These are phyloP conservation scores for Zygosaccharomyces pseudorouxii DNA, from an alignment of 805 yeast genomes.

Conservation along the genomic window DNA sequence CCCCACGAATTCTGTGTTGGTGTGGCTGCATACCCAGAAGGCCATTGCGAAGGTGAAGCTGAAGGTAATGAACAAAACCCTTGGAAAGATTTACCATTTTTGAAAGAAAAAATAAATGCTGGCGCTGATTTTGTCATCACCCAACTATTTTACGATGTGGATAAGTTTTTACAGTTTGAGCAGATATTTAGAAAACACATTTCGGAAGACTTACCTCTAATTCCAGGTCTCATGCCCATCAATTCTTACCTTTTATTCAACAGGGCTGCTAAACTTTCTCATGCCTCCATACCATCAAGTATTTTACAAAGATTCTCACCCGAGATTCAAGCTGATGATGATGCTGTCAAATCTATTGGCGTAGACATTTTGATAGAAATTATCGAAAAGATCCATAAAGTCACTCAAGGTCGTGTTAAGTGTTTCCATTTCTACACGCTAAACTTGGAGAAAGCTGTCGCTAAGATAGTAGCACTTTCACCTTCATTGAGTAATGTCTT, in stretches of 20 bases:
- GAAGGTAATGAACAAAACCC: slow-evolving; percentile 62
- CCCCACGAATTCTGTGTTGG: slow-evolving; percentile 89
- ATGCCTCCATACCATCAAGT: slow-evolving; percentile 69
- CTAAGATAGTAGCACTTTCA: slow-evolving; percentile 69
- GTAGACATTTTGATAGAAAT: slow-evolving; percentile 66
- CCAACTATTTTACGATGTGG: slow-evolving; percentile 86
- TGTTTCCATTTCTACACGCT: slow-evolving; percentile 92
- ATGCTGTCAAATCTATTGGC: slow-evolving; percentile 75
- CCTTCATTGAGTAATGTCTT: slow-evolving; percentile 48
- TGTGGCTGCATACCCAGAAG: slow-evolving; percentile 98
- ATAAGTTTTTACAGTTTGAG: slow-evolving; percentile 67
- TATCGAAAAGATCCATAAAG: slow-evolving; percentile 49
- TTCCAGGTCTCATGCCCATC: slow-evolving; percentile 91
- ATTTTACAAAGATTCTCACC: slow-evolving; percentile 53
- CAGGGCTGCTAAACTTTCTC: slow-evolving; percentile 84
- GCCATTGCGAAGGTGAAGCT: slow-evolving; percentile 81
- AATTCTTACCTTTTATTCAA: slow-evolving; percentile 77
- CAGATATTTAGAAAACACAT: slow-evolving; percentile 41
- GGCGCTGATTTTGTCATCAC: slow-evolving; percentile 95
- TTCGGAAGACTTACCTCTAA: slow-evolving; percentile 48
- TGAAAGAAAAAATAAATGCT: slow-evolving; percentile 81
- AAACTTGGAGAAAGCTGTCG: slow-evolving; percentile 88
- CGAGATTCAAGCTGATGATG: slow-evolving; percentile 61
- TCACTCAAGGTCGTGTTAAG: slow-evolving; percentile 54
- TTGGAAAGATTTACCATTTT: slow-evolving; percentile 64